Percentiles rank a stretch among this genome's conserved stretches.
phyloP scores from a whole-genome alignment of 768 basidiomycete species.

The Kwoniella sp. region DNA sequence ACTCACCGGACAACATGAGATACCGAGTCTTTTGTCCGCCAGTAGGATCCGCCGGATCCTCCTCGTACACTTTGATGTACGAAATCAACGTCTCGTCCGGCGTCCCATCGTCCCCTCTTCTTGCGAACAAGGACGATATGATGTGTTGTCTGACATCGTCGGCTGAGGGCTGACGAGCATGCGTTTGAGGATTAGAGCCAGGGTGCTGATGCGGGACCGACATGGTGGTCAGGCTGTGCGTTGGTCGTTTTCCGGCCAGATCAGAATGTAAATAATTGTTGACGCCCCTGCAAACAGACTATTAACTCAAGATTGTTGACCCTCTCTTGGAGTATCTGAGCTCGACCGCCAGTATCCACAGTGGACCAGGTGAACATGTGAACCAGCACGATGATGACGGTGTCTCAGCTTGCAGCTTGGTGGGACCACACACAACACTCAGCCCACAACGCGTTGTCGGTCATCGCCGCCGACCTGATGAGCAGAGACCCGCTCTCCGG shows the following conservation, averaged over 20 bases:
- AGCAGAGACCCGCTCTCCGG: not conserved
- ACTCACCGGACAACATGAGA: slow-evolving; percentile 83
- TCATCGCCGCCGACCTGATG: not conserved
- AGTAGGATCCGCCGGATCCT: slow-evolving; percentile 67
- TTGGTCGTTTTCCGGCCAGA: no score
- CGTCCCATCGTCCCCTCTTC: slow-evolving; percentile 66
- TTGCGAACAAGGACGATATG: slow-evolving; percentile 79
- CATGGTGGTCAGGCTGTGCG: not conserved
- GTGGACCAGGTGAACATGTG: no score
- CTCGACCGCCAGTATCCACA: no score
- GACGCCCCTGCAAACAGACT: no score
- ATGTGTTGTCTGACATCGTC: slow-evolving; percentile 60
- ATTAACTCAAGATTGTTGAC: no score
- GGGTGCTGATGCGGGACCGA: slow-evolving; percentile 1
- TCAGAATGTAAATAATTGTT: no score
- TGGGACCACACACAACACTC: no score
- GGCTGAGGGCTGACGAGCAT: slow-evolving; percentile 15
- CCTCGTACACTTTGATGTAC: slow-evolving; percentile 94
- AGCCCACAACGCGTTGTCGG: not conserved
- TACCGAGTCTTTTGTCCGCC: slow-evolving; percentile 76
- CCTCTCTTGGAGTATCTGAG: no score
- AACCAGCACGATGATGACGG: not conserved
- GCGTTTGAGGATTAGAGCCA: not conserved
- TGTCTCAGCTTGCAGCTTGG: not conserved
- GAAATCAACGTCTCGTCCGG: slow-evolving; percentile 79